Evolutionary conservation across 345 rosid species (phyloP), one percentile per base, ranked within the genome.

Genomic region (Ricinus communis): DNA sequence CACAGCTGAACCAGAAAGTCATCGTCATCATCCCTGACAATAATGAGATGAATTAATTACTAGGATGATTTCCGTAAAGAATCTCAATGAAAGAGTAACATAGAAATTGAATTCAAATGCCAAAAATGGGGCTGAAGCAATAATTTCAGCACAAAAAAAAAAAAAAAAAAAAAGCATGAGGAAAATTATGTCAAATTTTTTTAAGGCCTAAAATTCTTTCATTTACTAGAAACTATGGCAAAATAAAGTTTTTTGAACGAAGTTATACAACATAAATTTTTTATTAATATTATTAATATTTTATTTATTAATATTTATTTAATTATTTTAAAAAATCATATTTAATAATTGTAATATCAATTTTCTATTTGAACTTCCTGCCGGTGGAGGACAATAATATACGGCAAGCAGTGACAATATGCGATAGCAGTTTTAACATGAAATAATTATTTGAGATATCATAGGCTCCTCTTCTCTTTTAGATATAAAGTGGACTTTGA

Each of bases 1-100:
- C 96, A 91, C 15, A 95, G 86, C 89, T 92, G 97, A 76, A 87
- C 69, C 55, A 90, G 84, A 72, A 92, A 95, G 74, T 95, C 96
- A 55, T 83, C 80, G 7, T 95, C 97, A 79, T 92, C 97, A 55
- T 45, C 90, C 97, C 95, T 91, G 91, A 33, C 69, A 66, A 76
- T 73, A 68, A 53, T 8, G 21, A 18, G 53, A 25, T 16, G 22
- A 19, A 21, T 22, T 43, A 5, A 9, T 54, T 8, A 36, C 14
- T 25, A 22, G 4, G n/a, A 65, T 24, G 14, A 4, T 40, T 53
- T 25, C 13, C 33, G 18, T 7, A 40, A 28, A 25, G 10, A 15
- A 27, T 27, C 18, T 25, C 61, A 56, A 4, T 12, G 14, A 33
- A 43, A 43, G 12, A 43, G 12, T 43, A 43, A 2, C n/a, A 38